Base-by-base conservation (phyloP, 2,329 filamentous ascomycete genomes). In the Sclerotinia minor region DNA sequence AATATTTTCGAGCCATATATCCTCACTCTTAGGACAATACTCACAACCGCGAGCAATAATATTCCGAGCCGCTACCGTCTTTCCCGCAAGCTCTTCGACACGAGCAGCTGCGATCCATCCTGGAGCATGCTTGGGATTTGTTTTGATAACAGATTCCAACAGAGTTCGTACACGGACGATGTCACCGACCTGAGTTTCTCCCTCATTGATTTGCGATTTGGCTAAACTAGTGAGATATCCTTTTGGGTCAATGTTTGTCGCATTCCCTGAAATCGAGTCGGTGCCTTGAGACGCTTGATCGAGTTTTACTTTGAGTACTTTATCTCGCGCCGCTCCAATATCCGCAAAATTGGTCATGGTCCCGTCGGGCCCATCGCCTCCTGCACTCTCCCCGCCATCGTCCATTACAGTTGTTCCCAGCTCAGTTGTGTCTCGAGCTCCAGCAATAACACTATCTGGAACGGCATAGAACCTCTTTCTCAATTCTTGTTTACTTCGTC, bases 311-410 rank as follows among this genome's bases (percentile, higher is more conserved):
- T 97, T 91, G 65, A 99, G 85, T 52, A 97, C 95, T 79, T 97
- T 97, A 81, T 97, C 92, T 81, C 95, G 89, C 26, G 95, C 96
- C 55, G 94, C 93, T 79, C 96, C 95, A 71, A 99, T 98, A 78
- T 97, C 92, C 55, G 94, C 94, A 77, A 99, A 99, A 77, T 99
- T 97, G 15, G 94, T 99, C 87, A 97, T 95, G 1, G 93, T 96
- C 2, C 94, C 94, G 75, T 97, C 93, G 3, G 80, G 78, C 17
- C 65, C 65, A 50, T 67, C 65, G 3, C 54, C 32, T 61, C 79
- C 80, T 68, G 89, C 85, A 38, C 41, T 68, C 21, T 68, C 80
- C n/a, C 83, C 79, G 1, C 88, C 90, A 69, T 97, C 94, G 49
- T 96, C 92, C 55, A 88, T 85, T n/a, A 99, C 89, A 0, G 92